Evolutionary conservation across 75 land plant species (phyloP).

Genomic region (Cunninghamia lanceolata): DNA sequence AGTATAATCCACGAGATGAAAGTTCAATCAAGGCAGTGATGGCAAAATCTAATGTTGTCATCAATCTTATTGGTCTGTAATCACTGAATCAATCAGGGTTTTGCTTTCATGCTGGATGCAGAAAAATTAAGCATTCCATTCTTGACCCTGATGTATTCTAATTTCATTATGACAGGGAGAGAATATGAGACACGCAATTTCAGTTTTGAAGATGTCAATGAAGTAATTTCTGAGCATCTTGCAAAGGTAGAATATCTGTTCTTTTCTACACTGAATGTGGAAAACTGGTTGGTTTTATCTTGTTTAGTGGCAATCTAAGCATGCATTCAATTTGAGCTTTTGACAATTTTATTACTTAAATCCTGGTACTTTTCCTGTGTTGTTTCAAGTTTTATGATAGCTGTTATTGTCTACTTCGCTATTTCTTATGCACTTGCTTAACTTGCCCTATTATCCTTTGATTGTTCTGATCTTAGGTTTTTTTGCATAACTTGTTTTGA

Average conservation of each 20-base stretch:
- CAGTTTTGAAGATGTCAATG: conserved; percentile 92
- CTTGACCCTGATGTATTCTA: neutral
- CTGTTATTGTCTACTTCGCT: neutral
- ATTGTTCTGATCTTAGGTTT: neutral
- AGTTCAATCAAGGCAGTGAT: conserved; percentile 85
- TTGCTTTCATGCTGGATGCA: neutral
- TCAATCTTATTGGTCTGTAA: conserved; percentile 87
- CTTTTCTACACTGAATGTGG: neutral
- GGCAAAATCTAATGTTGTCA: conserved; percentile 95
- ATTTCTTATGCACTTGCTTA: neutral
- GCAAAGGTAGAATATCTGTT: conserved; percentile 51
- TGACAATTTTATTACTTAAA: neutral
- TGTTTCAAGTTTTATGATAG: neutral
- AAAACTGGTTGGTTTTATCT: neutral
- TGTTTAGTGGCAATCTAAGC: neutral
- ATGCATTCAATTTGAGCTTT: neutral
- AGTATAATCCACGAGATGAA: conserved; percentile 88
- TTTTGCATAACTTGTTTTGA: neutral
- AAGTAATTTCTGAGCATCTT: conserved; percentile 70
- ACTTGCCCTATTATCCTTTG: neutral
- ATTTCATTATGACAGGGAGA: conserved; percentile 53
- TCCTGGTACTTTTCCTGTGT: neutral
- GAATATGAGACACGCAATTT: conserved; percentile 96
- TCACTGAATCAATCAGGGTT: neutral
- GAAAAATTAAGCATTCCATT: neutral